Base-by-base conservation (phyloP, 2,329 filamentous ascomycete species). In the Aspergillus latus region DNA sequence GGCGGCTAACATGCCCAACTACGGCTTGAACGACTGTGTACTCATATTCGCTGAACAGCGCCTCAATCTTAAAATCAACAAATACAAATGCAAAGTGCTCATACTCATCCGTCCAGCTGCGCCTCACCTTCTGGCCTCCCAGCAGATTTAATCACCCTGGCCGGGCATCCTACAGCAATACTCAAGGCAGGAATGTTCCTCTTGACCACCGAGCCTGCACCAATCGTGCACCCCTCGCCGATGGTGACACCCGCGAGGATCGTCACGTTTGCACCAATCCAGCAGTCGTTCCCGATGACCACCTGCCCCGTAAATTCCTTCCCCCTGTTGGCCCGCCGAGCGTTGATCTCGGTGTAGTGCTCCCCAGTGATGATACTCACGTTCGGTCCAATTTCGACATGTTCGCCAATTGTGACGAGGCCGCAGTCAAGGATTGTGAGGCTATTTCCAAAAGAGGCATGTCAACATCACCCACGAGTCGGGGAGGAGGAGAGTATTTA, bases 351-450 rank as follows among this genome's bases (percentile, higher is more conserved):
- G 0, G 72, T 73, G 59, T 80, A 76, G 57, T 83, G 80, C 15
- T 78, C 80, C 0, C 79, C 80, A 0, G 77, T 73, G 44, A 79
- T 78, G 29, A 83, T 79, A 52, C 66, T 72, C 4, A 82, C 79
- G 47, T 78, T 77, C 0, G 79, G 79, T 0, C 80, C 80, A 46
- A 82, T 72, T 72, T 82, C 77, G 21, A 78, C 76, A 2, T 78
- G 65, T 9, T 81, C 72, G 4, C 80, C 80, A 37, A 82, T 80
- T 0, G 73, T 78, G 4, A 83, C 78, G 0, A 81, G 67, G 2
- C 74, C 74, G 46, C 76, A 81, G 62, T 83, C 80, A 15, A 82
- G 66, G 36, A 82, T 76, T 0, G 75, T 63, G n/a, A 82, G 77
- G 62, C 87, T 88, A 66, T 21, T 5, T 5, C 10, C 5, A 21